These are phyloP conservation scores for Fusarium illudens DNA, from an alignment of 2,329 filamentous ascomycete genomes.

Conservation along the genomic window DNA sequence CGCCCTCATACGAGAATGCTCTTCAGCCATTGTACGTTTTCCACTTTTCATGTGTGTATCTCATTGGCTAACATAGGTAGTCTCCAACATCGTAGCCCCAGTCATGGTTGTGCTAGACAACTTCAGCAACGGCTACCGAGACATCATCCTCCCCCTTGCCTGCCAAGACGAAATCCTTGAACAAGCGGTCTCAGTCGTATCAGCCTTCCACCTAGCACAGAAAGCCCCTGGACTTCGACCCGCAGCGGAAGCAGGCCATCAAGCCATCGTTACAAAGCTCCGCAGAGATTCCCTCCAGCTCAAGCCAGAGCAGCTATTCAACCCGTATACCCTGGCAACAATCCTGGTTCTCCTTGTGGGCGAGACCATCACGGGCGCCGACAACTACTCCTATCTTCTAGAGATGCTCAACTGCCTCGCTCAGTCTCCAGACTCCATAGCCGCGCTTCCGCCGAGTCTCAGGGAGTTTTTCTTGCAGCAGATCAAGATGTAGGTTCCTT, in stretches of 20 bases:
- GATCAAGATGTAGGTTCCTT: conserved; percentile 41
- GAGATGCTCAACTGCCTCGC: conserved; percentile 48
- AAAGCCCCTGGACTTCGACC: conserved; percentile 43
- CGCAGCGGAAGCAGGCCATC: conserved; percentile 47
- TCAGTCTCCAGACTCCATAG: conserved; percentile 29
- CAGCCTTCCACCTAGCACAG: conserved; percentile 50
- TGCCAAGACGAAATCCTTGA: conserved; percentile 47
- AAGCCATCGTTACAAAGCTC: conserved; percentile 49
- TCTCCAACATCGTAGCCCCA: conserved; percentile 49
- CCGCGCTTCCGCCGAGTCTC: conserved; percentile 22
- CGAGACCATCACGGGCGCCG: conserved; percentile 52
- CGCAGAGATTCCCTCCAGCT: conserved; percentile 44
- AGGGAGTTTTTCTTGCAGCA: conserved; percentile 45
- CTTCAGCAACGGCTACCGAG: conserved; percentile 49
- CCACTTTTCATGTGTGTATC: rapidly evolving
- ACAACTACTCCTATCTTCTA: conserved; percentile 48
- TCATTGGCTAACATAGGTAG: conserved; percentile 22
- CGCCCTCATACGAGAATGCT: conserved; percentile 45
- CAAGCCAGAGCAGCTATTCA: conserved; percentile 45
- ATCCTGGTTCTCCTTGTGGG: conserved; percentile 51
- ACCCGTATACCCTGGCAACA: conserved; percentile 48
- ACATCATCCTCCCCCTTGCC: conserved; percentile 52
- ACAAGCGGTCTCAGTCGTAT: conserved; percentile 50
- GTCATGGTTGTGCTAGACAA: conserved; percentile 52
- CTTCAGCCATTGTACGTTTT: conserved; percentile 47